Conservation (phyloP, 2,329 filamentous ascomycete species). For the Hypomyces rosellus region DNA sequence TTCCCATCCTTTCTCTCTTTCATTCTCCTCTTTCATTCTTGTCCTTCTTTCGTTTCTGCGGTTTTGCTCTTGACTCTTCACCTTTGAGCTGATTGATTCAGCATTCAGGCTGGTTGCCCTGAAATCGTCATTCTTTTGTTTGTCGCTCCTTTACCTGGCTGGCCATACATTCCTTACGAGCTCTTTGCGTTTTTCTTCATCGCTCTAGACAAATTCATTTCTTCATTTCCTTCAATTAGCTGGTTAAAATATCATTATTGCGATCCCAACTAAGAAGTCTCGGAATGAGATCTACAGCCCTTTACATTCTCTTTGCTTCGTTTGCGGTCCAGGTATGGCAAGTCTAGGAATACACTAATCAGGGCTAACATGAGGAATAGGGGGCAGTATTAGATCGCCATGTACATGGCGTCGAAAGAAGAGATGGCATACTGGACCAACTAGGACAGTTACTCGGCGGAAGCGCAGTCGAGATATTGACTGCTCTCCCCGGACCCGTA, state of each 20-base stretch:
- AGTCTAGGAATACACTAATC: not conserved
- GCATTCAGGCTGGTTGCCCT: too few species aligned
- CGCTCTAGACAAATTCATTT: not conserved
- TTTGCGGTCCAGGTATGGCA: slow-evolving; percentile 15
- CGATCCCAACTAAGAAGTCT: not conserved
- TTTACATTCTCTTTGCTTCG: slow-evolving; percentile 15
- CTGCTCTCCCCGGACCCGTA: not conserved
- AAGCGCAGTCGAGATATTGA: not conserved
- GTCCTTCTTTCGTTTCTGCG: not conserved
- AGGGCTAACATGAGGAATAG: slow-evolving; percentile 3
- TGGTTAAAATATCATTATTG: too few species aligned
- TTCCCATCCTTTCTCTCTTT: not conserved
- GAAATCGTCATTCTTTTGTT: too few species aligned
- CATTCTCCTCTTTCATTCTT: not conserved
- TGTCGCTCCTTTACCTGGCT: too few species aligned
- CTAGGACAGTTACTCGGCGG: slow-evolving; percentile 10
- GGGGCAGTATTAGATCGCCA: slow-evolving; percentile 5
- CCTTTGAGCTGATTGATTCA: too few species aligned
- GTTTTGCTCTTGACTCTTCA: not conserved
- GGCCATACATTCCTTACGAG: too few species aligned
- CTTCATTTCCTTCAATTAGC: not conserved
- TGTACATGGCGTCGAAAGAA: slow-evolving; percentile 3
- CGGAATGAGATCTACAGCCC: slow-evolving; percentile 16
- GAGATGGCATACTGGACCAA: slow-evolving; percentile 9
- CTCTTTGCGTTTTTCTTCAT: too few species aligned